Evolutionary conservation across 1,139 yeast genomes (phyloP).

Genomic region (Suhomyces yuchorum): DNA sequence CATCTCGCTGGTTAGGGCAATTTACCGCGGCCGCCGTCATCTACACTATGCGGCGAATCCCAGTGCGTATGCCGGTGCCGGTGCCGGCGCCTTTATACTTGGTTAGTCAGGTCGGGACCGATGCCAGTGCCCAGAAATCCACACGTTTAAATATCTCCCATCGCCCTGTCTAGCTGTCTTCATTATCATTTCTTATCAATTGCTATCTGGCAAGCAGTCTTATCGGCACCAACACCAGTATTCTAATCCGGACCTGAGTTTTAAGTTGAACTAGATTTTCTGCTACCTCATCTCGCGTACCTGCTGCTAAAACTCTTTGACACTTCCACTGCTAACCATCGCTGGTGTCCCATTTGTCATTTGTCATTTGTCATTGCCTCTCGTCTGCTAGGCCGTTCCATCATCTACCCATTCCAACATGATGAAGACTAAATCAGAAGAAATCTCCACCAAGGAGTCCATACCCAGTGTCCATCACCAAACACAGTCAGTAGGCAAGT

Average conservation of each 20-base stretch:
- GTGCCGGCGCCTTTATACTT: background rate
- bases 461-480: background rate
- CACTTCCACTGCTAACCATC: too few relatives aligned
- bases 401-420: background rate
- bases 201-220: background rate
- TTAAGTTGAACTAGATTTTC: too few relatives aligned
- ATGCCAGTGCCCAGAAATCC: background rate
- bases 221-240: background rate
- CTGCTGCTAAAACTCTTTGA: too few relatives aligned
- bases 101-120: background rate
- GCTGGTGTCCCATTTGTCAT: too few relatives aligned
- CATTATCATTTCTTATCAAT: background rate
- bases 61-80: background rate
- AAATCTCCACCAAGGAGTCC: constrained; percentile 7
- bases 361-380: too few relatives aligned
- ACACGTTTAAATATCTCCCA: background rate
- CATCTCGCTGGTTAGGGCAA: background rate
- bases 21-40: constrained; percentile 3
- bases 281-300: background rate
- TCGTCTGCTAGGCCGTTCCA: too few relatives aligned
- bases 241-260: too few relatives aligned
- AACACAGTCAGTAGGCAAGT: constrained; percentile 15
- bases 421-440: constrained; percentile 2
- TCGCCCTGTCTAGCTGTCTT: background rate
- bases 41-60: background rate